A percentile compares a stretch with the other conserved stretches of the same genome.
These are phyloP conservation scores for Oryza brachyantha DNA, from an alignment of 176 grass and related monocot species.

Conservation along the genomic window DNA sequence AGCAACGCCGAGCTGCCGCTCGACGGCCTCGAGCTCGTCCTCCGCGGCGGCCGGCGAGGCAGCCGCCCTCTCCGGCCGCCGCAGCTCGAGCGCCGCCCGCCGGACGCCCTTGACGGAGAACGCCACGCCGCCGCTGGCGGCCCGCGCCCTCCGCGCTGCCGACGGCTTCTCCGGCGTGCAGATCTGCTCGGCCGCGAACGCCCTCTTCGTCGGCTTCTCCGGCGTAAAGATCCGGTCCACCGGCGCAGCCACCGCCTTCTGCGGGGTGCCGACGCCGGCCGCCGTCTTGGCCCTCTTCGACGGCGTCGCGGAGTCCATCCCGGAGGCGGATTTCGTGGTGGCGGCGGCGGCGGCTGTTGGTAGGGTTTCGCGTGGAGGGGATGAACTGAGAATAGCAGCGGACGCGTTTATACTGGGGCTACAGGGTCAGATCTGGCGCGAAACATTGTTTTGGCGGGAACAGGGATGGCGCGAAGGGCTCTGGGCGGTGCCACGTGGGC, in stretches of 20 bases:
- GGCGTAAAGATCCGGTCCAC: conserved; percentile 17
- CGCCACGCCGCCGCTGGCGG: conserved; percentile 37
- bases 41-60: neutral
- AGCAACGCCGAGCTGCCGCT: conserved; percentile 37
- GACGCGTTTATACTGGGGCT: neutral
- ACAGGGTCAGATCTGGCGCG: neutral
- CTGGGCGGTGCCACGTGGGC: conserved; percentile 7
- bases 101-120: conserved; percentile 65
- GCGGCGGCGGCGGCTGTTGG: neutral
- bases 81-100: conserved; percentile 45
- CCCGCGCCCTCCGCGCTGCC: conserved; percentile 10
- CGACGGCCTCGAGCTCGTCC: conserved; percentile 46
- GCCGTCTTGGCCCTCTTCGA: conserved; percentile 27
- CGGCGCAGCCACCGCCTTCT: neutral
- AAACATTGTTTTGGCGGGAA: conserved; percentile 42
- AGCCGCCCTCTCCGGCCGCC: neutral
- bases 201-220: conserved; percentile 14
- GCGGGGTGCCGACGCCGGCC: neutral
- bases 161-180: conserved; percentile 52
- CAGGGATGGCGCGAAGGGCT: conserved; percentile 32
- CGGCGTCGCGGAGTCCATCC: conserved; percentile 7
- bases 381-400: neutral
- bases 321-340: neutral
- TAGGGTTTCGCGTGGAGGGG: neutral
- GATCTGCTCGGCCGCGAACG: conserved; percentile 10